phyloP scores from a whole-genome alignment of 306 rosid species.

The Cicer bijugum region DNA sequence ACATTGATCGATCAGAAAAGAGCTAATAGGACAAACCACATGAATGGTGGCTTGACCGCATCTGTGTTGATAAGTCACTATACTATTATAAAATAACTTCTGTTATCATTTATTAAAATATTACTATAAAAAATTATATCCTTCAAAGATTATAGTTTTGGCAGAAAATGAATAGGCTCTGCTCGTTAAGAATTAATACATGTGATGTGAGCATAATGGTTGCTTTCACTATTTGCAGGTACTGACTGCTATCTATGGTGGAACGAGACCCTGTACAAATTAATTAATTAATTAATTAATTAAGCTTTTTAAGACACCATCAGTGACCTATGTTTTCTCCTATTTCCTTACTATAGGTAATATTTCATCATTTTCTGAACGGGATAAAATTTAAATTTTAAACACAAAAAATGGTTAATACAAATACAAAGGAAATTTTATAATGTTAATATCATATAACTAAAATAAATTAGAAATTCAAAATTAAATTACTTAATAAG shows the following conservation, averaged over 20 bases:
- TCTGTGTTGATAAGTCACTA: slow-evolving; percentile 20
- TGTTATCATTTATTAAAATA: slow-evolving; percentile 36
- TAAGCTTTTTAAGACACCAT: not conserved
- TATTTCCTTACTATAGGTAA: too few relatives aligned
- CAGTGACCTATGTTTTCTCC: too few relatives aligned
- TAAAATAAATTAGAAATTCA: too few relatives aligned
- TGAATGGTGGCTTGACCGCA: slow-evolving; percentile 30
- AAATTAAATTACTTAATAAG: too few relatives aligned
- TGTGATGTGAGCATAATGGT: not conserved
- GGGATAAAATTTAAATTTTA: too few relatives aligned
- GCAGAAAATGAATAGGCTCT: slow-evolving; percentile 22
- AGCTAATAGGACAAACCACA: slow-evolving; percentile 57
- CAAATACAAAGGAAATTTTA: too few relatives aligned
- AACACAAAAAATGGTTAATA: too few relatives aligned
- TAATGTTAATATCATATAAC: too few relatives aligned
- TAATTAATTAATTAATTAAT: too few relatives aligned
- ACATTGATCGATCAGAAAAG: slow-evolving; percentile 44
- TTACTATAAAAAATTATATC: too few relatives aligned
- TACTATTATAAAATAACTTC: slow-evolving; percentile 7
- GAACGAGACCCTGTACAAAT: not conserved
- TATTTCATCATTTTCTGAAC: too few relatives aligned
- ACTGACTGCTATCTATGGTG: not conserved
- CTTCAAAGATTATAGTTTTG: slow-evolving; percentile 12
- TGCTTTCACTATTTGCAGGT: not conserved
- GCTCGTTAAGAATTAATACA: slow-evolving; percentile 22